These are phyloP conservation scores for Thielaviopsis musarum DNA, from an alignment of 2,329 filamentous ascomycete genomes.

Conservation along the genomic window DNA sequence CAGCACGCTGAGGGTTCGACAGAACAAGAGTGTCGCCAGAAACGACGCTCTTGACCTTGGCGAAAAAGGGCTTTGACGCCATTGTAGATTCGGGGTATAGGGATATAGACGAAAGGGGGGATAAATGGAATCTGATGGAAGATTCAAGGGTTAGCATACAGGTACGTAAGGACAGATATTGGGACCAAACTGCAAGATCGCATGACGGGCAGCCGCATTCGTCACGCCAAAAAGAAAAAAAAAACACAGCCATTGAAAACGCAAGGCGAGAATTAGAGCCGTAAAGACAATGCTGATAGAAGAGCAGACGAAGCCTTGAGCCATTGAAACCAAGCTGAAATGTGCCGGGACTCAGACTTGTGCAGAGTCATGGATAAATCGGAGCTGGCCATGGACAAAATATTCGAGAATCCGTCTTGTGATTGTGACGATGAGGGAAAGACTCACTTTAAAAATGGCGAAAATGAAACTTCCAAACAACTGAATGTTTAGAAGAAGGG, in stretches of 20 bases:
- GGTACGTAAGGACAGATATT: neutral
- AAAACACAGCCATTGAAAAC: neutral
- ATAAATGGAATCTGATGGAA: constrained; percentile 23
- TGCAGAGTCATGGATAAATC: too few species aligned
- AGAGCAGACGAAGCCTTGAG: neutral
- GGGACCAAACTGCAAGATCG: neutral
- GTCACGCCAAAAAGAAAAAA: neutral
- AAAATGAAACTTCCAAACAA: neutral
- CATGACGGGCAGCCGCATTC: neutral
- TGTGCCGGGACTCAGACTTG: neutral
- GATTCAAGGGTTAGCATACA: constrained; percentile 9
- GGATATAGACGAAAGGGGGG: constrained; percentile 9
- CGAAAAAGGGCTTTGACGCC: constrained; percentile 33
- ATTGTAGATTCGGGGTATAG: constrained; percentile 6
- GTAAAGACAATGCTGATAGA: neutral
- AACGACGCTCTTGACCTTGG: constrained; percentile 81
- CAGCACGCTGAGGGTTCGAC: constrained; percentile 62
- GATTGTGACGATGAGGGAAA: neutral
- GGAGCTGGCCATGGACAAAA: too few species aligned
- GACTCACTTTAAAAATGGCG: neutral
- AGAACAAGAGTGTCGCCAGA: constrained; percentile 87
- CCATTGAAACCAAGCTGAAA: neutral
- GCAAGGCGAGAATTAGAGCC: neutral
- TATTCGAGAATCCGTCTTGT: neutral
- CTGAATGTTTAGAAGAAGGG: neutral